phyloP scores from a whole-genome alignment of 352 stramenopile species.

The Globisporangium apiculatum region DNA sequence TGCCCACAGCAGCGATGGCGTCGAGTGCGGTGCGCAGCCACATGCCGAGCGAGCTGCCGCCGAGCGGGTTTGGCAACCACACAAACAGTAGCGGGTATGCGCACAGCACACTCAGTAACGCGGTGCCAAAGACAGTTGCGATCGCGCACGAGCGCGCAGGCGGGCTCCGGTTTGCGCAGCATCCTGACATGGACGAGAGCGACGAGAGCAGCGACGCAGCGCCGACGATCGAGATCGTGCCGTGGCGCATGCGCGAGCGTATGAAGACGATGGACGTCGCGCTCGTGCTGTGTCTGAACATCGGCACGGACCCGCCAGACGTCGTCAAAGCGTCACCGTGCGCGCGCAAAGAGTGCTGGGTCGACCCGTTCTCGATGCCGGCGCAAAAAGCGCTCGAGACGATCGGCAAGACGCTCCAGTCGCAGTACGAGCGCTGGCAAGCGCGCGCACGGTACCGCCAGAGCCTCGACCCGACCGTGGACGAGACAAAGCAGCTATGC shows the following conservation, averaged over 20 bases:
- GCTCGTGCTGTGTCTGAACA: slow-evolving; percentile 97
- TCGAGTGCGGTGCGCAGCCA: slow-evolving; percentile 5
- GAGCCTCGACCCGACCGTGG: slow-evolving; percentile 95
- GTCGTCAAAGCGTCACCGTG: slow-evolving; percentile 95
- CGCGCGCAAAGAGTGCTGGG: slow-evolving; percentile 97
- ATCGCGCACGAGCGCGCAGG: slow-evolving; percentile 24
- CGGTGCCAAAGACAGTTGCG: not conserved
- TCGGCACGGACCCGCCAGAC: slow-evolving; percentile 97
- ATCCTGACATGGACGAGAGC: slow-evolving; percentile 25
- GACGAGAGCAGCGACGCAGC: slow-evolving; percentile 11
- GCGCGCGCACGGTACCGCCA: slow-evolving; percentile 90
- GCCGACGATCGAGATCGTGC: slow-evolving; percentile 42
- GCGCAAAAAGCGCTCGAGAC: slow-evolving; percentile 94
- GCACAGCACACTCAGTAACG: not conserved
- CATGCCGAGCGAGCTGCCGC: slow-evolving; percentile 7
- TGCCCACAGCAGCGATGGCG: too few relatives aligned
- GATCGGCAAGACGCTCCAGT: slow-evolving; percentile 93
- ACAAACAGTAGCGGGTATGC: not conserved
- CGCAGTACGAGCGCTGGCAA: slow-evolving; percentile 96
- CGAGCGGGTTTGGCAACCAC: slow-evolving; percentile 2
- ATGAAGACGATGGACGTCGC: slow-evolving; percentile 93
- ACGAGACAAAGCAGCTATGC: slow-evolving; percentile 94
- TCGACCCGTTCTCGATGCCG: slow-evolving; percentile 94
- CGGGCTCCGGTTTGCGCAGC: slow-evolving; percentile 56
- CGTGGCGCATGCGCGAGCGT: slow-evolving; percentile 81